Evolutionary conservation across 768 basidiomycete genomes (phyloP), one percentile per base, ranked within the genome.

Genomic region (Calocybe cyanea): DNA sequence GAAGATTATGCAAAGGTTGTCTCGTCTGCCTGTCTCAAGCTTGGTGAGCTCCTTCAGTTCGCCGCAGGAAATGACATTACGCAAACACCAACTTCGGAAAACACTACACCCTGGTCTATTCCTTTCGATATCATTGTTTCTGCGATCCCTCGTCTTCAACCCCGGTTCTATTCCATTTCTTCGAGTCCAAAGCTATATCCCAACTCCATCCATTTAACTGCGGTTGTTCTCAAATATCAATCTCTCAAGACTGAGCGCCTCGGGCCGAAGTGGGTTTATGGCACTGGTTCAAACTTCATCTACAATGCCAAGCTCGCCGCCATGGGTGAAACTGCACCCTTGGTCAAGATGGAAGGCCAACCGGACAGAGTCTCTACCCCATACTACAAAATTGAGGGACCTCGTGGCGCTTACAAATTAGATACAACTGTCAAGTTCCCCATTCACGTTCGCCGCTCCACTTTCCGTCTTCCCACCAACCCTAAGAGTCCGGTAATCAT

Each of bases 401-500:
- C 96, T 6, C 78, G 96, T 33, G 85, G 87, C 41, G 78, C 87
- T 34, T 92, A 97, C 71, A 81, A 74, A 67, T 72, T 70, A 33
- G 83, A 82, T 14, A 73, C 70, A 6, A 64, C 81, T 21, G 93
- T 83, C 72, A 90, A 90, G 65, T 81, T 88, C 0, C 96, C 96
- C 7, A 76, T 98, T 43, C 96, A 99, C 58, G 92, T 99, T 49
- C 80, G 96, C 44, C 81, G 96, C 38, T 95, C 92, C 13, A 98
- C 95, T 2, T 99, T 99, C 83, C 77, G 96, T 41, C 71, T 99
- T 40, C 96, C 96, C 7, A 98, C 96, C 14, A 93, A 92, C 63
- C 96, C 96, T 28, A 97, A 96, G 76, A 95, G 89, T 49, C 96
- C 96, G 1, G 87, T 99, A 41, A 91, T 99, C 67, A 98, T 99